Base-by-base conservation (phyloP, 106 monocot genomes). In the Hemerocallis citrina region DNA sequence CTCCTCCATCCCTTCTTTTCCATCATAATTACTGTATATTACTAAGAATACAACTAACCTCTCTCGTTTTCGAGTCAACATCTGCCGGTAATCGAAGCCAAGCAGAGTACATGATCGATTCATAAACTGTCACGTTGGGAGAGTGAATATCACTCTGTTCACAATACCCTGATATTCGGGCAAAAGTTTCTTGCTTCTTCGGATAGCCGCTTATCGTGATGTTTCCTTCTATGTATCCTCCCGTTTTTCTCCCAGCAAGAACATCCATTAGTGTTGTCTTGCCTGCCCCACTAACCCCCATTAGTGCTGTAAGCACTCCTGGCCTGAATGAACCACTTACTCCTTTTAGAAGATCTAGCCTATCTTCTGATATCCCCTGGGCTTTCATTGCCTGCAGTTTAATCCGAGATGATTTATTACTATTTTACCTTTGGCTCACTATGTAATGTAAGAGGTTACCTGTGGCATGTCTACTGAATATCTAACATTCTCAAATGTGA, bases 61-160 rank as follows among this genome's bases (percentile, higher is more conserved):
- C 36, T 70, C 72, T 66, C 3, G 36, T 63, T 27, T 67, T 62
- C 47, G 15, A 33, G 42, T 31, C 67, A 19, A 68, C 29, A 24
- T 78, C 61, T 28, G 40, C 61, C 5, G 77, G 67, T 47, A 78
- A 67, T 27, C 77, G 77, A 28, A 78, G 72, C 27, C 47, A 59
- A 38, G 77, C 66, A 9, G 77, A 78, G 35, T 72, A 78, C 72
- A 59, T 67, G 15, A 78, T 66, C 23, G 77, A 78, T 62, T 78
- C 77, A 46, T 72, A 5, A 31, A 78, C 77, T 20, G 77, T 77
- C 16, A 77, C 77, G 71, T 78, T 67, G 62, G 78, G 78, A 22
- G 78, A 78, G 63, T 78, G 78, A 46, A 78, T 73, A 45, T 78
- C 78, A 68, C 63, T 73, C 49, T 78, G 78, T 48, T 79, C 79